phyloP scores from a whole-genome alignment of 371 early-diverging fungal genomes.

The Mucor mucedo region DNA sequence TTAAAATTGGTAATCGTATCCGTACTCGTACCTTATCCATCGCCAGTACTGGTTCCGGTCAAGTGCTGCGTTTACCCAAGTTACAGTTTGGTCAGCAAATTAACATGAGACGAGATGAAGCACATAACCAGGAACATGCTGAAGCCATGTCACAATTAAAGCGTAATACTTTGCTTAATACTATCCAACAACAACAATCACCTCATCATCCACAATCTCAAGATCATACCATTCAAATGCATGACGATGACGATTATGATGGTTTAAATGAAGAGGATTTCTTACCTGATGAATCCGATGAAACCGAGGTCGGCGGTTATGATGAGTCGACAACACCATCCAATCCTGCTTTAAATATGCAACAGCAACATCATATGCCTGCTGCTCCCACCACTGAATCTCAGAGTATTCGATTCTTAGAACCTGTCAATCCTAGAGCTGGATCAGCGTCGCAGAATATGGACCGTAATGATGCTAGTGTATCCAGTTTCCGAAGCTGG shows the following conservation, averaged over 20 bases:
- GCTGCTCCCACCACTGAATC: conserved; percentile 24
- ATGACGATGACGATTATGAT: conserved; percentile 27
- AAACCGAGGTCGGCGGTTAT: conserved; percentile 14
- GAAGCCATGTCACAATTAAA: conserved; percentile 43
- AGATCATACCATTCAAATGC: conserved; percentile 29
- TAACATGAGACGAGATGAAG: conserved; percentile 16
- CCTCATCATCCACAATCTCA: conserved; percentile 10
- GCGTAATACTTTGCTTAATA: conserved; percentile 46
- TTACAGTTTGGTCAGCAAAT: conserved; percentile 30
- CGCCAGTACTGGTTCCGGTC: conserved; percentile 35
- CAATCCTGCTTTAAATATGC: too few species aligned
- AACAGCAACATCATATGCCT: conserved; percentile 4
- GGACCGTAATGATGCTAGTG: conserved; percentile 46
- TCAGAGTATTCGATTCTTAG: conserved; percentile 52
- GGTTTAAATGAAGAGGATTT: conserved; percentile 50
- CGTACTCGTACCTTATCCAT: conserved; percentile 48
- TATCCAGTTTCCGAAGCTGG: conserved; percentile 45
- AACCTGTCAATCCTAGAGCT: conserved; percentile 50
- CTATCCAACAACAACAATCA: conserved; percentile 27
- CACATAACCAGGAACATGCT: background rate
- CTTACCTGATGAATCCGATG: conserved; percentile 47
- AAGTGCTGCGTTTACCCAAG: conserved; percentile 27
- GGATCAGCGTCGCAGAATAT: conserved; percentile 20
- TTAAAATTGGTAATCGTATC: conserved; percentile 59
- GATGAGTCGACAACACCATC: conserved; percentile 5